phyloP scores from a whole-genome alignment of 164 flowering plant species.

The Aristolochia contorta region DNA sequence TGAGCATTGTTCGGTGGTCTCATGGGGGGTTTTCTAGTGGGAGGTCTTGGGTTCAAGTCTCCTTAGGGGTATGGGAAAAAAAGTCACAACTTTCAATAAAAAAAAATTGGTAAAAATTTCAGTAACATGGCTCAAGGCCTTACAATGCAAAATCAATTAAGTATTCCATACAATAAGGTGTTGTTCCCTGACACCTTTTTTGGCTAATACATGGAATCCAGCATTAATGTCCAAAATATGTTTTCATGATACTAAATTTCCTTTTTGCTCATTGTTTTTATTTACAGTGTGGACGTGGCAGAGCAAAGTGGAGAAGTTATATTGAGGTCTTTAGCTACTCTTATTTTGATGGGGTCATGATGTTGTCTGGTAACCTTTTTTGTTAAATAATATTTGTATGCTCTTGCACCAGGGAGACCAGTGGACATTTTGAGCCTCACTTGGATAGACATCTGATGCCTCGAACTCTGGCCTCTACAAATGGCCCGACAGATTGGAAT shows the following conservation, averaged over 20 bases:
- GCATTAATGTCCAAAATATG: not conserved
- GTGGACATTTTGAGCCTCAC: constrained; percentile 42
- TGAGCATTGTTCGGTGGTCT: too few species aligned
- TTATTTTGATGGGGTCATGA: constrained; percentile 58
- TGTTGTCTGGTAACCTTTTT: not conserved
- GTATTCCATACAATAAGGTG: too few species aligned
- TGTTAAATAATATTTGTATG: constrained; percentile 2
- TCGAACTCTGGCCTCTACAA: constrained; percentile 29
- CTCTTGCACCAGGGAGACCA: constrained; percentile 38
- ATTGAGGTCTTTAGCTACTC: constrained; percentile 44
- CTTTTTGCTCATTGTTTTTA: not conserved
- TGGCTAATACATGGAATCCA: too few species aligned
- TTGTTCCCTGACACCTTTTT: too few species aligned
- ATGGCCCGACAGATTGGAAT: constrained; percentile 89
- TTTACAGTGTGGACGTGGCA: constrained; percentile 66
- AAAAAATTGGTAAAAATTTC: too few species aligned
- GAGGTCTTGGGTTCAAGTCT: too few species aligned
- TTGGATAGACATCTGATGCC: constrained; percentile 47
- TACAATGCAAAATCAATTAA: too few species aligned
- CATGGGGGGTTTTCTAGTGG: too few species aligned
- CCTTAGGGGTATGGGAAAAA: too few species aligned
- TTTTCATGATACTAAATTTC: not conserved
- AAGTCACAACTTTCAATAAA: too few species aligned
- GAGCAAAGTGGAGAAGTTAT: constrained; percentile 87
- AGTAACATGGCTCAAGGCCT: too few species aligned